A percentile compares a stretch with the other conserved stretches of the same genome.
Evolutionary conservation across 192 early-diverging fungal species (phyloP).

Genomic region (Coemansia sp.): DNA sequence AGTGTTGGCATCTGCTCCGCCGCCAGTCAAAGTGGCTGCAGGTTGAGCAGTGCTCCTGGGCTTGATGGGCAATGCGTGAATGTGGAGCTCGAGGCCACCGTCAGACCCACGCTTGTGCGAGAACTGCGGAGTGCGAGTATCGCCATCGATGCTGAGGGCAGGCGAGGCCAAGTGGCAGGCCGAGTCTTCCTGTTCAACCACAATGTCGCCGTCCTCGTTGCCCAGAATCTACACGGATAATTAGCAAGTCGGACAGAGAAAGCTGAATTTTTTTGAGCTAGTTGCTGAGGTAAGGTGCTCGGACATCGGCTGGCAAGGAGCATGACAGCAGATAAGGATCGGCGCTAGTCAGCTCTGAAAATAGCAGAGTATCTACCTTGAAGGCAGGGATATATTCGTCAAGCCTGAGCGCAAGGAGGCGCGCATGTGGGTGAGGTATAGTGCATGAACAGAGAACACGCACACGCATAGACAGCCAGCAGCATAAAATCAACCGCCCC

Average conservation of each 20-base stretch:
- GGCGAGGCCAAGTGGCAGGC: slow-evolving; percentile 27
- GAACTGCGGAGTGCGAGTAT: slow-evolving; percentile 33
- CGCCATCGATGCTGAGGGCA: slow-evolving; percentile 23
- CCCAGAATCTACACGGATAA: slow-evolving; percentile 41
- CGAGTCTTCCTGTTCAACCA: slow-evolving; percentile 48
- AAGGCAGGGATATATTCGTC: neutral
- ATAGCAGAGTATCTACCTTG: neutral
- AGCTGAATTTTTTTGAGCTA: neutral
- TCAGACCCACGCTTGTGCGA: slow-evolving; percentile 26
- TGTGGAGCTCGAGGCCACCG: slow-evolving; percentile 48
- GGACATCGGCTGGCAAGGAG: neutral
- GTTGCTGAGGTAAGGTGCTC: neutral
- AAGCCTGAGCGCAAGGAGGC: neutral
- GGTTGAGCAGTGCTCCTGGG: slow-evolving; percentile 5
- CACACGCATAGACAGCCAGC: neutral
- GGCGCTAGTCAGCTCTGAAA: neutral
- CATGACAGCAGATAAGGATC: neutral
- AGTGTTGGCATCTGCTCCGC: slow-evolving; percentile 4
- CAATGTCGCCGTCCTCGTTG: slow-evolving; percentile 49
- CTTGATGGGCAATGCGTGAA: slow-evolving; percentile 34
- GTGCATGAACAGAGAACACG: slow-evolving; percentile 5
- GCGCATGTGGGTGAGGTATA: slow-evolving; percentile 25
- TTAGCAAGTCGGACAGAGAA: neutral
- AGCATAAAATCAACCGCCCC: neutral
- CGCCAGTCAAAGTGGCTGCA: slow-evolving; percentile 14